Conservation (phyloP, 2,329 filamentous ascomycete genomes). For the Beauveria medogensis region DNA sequence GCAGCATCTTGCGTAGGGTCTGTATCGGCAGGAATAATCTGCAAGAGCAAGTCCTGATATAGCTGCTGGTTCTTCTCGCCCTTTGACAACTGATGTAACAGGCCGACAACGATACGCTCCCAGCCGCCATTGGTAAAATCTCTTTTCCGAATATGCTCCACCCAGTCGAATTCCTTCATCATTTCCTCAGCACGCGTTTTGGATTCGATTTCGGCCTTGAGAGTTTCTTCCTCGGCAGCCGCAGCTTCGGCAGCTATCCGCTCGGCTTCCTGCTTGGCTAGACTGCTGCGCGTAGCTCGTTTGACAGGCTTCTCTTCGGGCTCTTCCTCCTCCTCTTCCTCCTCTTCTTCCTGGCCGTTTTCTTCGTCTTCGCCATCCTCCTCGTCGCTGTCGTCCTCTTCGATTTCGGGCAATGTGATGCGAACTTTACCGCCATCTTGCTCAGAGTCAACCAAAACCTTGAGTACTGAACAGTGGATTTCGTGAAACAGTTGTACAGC, state of each 20-base stretch:
- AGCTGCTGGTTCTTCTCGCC: conserved; percentile 58
- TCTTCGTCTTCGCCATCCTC: conserved; percentile 49
- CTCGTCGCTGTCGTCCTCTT: conserved; percentile 62
- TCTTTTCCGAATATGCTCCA: conserved; percentile 72
- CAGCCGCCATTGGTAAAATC: conserved; percentile 85
- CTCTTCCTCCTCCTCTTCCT: conserved; percentile 52
- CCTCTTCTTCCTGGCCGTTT: conserved; percentile 50
- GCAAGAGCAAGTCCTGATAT: conserved; percentile 71
- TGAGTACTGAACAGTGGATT: conserved; percentile 84
- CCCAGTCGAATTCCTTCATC: conserved; percentile 69
- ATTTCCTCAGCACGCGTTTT: conserved; percentile 69
- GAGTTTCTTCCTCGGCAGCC: conserved; percentile 42
- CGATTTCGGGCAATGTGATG: conserved; percentile 67
- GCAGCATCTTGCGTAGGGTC: conserved; percentile 72
- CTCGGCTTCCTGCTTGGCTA: conserved; percentile 73
- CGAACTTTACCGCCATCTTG: conserved; percentile 70
- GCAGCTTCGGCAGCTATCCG: conserved; percentile 53
- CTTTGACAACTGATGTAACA: conserved; percentile 78
- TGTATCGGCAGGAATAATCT: conserved; percentile 70
- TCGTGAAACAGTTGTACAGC: conserved; percentile 84
- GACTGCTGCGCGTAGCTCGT: conserved; percentile 75
- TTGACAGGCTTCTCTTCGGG: conserved; percentile 58
- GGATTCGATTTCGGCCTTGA: conserved; percentile 39
- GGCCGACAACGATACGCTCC: conserved; percentile 80
- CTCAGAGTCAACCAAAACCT: conserved; percentile 71